Evolutionary conservation across 2,329 filamentous ascomycete genomes (phyloP), one percentile per base, ranked within the genome.

Genomic region (Podosphaera xanthii): DNA sequence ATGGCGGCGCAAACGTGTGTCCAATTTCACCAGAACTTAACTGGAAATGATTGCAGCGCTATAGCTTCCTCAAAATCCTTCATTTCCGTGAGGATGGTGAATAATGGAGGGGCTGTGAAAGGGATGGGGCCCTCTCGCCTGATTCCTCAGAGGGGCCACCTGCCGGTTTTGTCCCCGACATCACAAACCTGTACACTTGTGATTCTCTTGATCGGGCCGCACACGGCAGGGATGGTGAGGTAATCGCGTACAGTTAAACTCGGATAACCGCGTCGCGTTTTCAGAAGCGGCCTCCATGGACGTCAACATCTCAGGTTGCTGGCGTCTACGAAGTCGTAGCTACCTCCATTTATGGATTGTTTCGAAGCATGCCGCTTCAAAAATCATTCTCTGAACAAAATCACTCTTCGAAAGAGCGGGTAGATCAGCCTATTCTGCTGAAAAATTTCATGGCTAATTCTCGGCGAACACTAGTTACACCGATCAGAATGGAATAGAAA

Each of bases 1-100:
- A 85, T 86, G 67, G 68, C 76, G 74, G 69, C 67, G 65, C 10
- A 44, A 12, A 7, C n/a, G 40, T 44, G 3, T 44, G 40, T 44
- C n/a, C 40, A 44, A 44, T 7, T 44, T 6, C 40, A 12, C 40
- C n/a, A 44, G 40, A 44, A 44, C 40, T 6, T 12, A 14, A 44
- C 3, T 4, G n/a, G 40, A 44, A 12, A 8, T 8, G 40, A 12
- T 4, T 10, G 40, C 3, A 44, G 10, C 10, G 40, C 40, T 12
- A 2, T 44, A 44, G 40, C n/a, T 44, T 44, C 3, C n/a, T 44
- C 9, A 44, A 44, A 44, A 44, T 44, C 40, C 40, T 44, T 44
- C 40, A 44, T 7, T 12, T 8, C 40, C 2, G 10, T 44, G 40
- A 44, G 10, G 5, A 44, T 44, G 40, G 36, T 40, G 10, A 12